These are phyloP conservation scores for Epichloe elymi DNA, from an alignment of 2,329 filamentous ascomycete species.

Conservation along the genomic window DNA sequence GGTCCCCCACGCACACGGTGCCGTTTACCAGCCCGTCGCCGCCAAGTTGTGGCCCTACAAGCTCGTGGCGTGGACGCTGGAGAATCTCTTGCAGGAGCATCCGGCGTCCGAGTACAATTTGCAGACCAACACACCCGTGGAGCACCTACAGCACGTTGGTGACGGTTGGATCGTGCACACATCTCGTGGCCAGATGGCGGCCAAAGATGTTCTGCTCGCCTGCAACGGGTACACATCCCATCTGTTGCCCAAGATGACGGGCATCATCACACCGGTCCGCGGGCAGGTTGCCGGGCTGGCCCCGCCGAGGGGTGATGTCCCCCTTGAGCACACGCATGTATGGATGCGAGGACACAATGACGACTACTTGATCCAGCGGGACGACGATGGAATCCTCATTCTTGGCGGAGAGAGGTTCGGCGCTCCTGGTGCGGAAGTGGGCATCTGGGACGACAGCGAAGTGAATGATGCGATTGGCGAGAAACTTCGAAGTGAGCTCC, in stretches of 20 bases:
- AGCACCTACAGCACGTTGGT: constrained; percentile 26
- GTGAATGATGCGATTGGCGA: constrained; percentile 41
- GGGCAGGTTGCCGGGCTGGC: constrained; percentile 58
- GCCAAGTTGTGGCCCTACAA: constrained; percentile 76
- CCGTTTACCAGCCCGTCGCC: constrained; percentile 50
- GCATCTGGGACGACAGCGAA: constrained; percentile 44
- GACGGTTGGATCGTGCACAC: constrained; percentile 51
- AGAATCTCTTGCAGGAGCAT: constrained; percentile 34
- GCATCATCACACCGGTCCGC: constrained; percentile 63
- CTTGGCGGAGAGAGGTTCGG: constrained; percentile 55
- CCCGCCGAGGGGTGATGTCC: constrained; percentile 31
- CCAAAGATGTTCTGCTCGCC: constrained; percentile 57
- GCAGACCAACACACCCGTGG: constrained; percentile 60
- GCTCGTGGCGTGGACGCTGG: constrained; percentile 59
- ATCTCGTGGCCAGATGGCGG: constrained; percentile 49
- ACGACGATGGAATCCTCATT: constrained; percentile 44
- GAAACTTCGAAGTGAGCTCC: constrained; percentile 39
- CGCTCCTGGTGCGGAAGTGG: constrained; percentile 33
- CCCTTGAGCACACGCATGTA: constrained; percentile 47
- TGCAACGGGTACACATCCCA: constrained; percentile 77
- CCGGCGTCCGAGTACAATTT: constrained; percentile 46
- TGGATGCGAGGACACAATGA: constrained; percentile 43
- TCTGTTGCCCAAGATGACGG: constrained; percentile 54
- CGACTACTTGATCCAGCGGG: constrained; percentile 63
- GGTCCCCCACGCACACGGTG: constrained; percentile 42